Evolutionary conservation across 495 filamentous ascomycete species (phyloP).

Genomic region (Astrocystis sublimbata): DNA sequence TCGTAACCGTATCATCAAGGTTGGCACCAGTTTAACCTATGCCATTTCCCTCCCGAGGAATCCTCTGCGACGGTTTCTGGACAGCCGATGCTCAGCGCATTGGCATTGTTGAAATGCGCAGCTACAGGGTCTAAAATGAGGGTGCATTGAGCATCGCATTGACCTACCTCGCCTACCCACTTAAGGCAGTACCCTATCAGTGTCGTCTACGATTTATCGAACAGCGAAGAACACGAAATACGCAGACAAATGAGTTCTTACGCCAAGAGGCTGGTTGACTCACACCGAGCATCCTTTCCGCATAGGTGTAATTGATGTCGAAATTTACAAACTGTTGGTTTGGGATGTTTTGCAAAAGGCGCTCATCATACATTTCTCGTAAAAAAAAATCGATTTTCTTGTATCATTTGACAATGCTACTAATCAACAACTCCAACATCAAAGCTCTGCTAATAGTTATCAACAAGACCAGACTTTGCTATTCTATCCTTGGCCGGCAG

Average conservation of each 20-base stretch:
- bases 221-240: slow-evolving; percentile 2
- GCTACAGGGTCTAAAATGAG: too few species aligned
- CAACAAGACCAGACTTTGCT: slow-evolving; percentile 13
- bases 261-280: slow-evolving; percentile 6
- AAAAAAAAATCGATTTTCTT: background rate
- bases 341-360: background rate
- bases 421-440: background rate
- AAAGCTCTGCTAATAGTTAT: slow-evolving; percentile 6
- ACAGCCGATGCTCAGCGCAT: too few species aligned
- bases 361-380: background rate
- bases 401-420: background rate
- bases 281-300: background rate
- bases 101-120: background rate
- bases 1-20: background rate
- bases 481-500: slow-evolving; percentile 21
- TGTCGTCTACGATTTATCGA: background rate
- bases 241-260: background rate
- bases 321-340: background rate
- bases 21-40: too few species aligned
- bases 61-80: too few species aligned
- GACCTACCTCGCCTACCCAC: background rate
- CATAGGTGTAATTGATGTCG: background rate
- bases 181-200: background rate
- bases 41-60: too few species aligned
- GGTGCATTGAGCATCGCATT: background rate